Conservation (phyloP, 495 filamentous ascomycete species). For the Trichoderma asperelloides region DNA sequence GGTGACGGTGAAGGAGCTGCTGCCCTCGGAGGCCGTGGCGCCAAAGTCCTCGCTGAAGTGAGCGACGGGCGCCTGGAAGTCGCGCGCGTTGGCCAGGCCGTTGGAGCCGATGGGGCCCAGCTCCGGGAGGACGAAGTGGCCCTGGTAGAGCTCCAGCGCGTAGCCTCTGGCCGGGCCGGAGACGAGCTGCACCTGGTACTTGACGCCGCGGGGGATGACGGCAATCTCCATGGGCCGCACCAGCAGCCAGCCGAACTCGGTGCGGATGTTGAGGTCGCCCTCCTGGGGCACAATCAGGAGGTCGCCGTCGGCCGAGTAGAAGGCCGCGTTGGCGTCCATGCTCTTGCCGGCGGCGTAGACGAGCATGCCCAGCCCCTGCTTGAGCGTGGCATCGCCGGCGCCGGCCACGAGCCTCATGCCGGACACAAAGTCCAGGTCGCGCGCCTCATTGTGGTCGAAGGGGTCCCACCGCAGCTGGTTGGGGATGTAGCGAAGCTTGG, state of each 20-base stretch:
- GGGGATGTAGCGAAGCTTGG: conserved; percentile 59
- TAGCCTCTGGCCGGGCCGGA: conserved; percentile 67
- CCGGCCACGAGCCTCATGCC: conserved; percentile 70
- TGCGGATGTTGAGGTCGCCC: conserved; percentile 75
- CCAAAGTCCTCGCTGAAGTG: conserved; percentile 55
- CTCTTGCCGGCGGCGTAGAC: conserved; percentile 74
- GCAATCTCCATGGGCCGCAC: conserved; percentile 83
- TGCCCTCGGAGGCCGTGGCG: conserved; percentile 27
- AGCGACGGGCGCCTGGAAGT: conserved; percentile 81
- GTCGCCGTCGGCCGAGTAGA: conserved; percentile 88
- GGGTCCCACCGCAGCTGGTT: conserved; percentile 92
- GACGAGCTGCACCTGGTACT: conserved; percentile 61
- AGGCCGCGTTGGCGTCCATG: conserved; percentile 66
- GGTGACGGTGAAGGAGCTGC: conserved; percentile 49
- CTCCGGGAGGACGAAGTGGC: conserved; percentile 77
- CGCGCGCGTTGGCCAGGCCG: conserved; percentile 75
- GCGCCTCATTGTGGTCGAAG: conserved; percentile 59
- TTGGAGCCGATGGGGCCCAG: conserved; percentile 85
- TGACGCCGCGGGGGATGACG: conserved; percentile 77
- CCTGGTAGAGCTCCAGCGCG: conserved; percentile 78
- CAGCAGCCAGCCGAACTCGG: conserved; percentile 74
- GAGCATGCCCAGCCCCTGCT: conserved; percentile 71
- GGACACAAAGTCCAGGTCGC: conserved; percentile 66
- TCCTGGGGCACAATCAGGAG: conserved; percentile 79
- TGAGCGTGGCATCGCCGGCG: conserved; percentile 73